A percentile compares a stretch with the other conserved stretches of the same genome.
Evolutionary conservation across 345 rosid species (phyloP).

Genomic region (Nephelium lappaceum): DNA sequence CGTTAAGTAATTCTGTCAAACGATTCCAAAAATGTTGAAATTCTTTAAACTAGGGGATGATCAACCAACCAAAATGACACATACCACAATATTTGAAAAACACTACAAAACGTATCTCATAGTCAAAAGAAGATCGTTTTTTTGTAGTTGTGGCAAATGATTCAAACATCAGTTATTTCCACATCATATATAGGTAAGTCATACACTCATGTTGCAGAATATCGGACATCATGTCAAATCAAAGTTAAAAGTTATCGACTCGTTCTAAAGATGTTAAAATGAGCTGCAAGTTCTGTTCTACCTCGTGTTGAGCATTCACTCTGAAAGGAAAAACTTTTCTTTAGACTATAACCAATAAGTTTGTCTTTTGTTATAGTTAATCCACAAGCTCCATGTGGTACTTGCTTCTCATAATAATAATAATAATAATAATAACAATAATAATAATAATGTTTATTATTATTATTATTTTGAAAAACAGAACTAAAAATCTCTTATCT

Average conservation of each 20-base stretch:
- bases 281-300: neutral
- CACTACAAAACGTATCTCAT: neutral
- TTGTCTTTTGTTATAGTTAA: too few relatives aligned
- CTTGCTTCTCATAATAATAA: too few relatives aligned
- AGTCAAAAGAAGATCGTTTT: neutral
- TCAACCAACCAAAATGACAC: neutral
- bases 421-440: too few relatives aligned
- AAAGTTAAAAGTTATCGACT: neutral
- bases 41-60: neutral
- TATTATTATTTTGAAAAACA: too few relatives aligned
- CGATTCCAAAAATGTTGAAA: neutral
- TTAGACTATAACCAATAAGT: too few relatives aligned
- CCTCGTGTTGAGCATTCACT: too few relatives aligned
- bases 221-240: neutral
- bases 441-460: too few relatives aligned
- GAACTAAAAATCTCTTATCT: too few relatives aligned
- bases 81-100: neutral
- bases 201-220: neutral
- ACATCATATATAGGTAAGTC: neutral
- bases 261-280: neutral
- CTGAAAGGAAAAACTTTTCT: too few relatives aligned
- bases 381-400: too few relatives aligned
- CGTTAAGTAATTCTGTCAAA: neutral
- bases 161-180: neutral
- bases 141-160: neutral